Conservation (phyloP, 331 rosid genomes). For the Acacia pycnantha region DNA sequence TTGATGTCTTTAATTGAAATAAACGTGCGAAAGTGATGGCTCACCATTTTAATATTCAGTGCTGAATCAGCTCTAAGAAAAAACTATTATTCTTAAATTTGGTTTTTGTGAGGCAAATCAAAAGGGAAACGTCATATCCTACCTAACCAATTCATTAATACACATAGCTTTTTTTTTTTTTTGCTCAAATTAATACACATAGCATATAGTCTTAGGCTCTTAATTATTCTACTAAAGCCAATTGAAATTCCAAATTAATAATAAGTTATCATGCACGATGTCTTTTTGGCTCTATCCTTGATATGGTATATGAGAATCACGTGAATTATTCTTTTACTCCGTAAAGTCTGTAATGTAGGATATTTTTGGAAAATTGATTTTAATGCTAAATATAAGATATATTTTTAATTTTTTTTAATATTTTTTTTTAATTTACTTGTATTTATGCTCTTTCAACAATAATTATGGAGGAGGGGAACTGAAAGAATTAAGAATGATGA, state of each 20-base stretch:
- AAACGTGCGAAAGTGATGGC: not conserved
- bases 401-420: too few species aligned
- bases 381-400: too few species aligned
- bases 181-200: too few species aligned
- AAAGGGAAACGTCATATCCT: not conserved
- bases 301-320: not conserved
- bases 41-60: not conserved
- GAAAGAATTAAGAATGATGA: too few species aligned
- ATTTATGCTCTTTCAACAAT: too few species aligned
- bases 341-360: too few species aligned
- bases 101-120: not conserved
- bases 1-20: too few species aligned
- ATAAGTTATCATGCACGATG: not conserved
- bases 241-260: not conserved
- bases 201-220: not conserved
- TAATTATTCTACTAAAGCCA: not conserved
- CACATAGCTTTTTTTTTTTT: too few species aligned
- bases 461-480: too few species aligned
- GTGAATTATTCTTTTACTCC: not conserved
- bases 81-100: not conserved
- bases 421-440: too few species aligned
- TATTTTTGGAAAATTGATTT: too few species aligned
- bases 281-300: not conserved
- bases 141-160: not conserved
- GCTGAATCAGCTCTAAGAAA: not conserved